Percentiles rank a stretch among this genome's conserved stretches.
Evolutionary conservation across 768 basidiomycete genomes (phyloP).

Genomic region (Scleroderma bovista): DNA sequence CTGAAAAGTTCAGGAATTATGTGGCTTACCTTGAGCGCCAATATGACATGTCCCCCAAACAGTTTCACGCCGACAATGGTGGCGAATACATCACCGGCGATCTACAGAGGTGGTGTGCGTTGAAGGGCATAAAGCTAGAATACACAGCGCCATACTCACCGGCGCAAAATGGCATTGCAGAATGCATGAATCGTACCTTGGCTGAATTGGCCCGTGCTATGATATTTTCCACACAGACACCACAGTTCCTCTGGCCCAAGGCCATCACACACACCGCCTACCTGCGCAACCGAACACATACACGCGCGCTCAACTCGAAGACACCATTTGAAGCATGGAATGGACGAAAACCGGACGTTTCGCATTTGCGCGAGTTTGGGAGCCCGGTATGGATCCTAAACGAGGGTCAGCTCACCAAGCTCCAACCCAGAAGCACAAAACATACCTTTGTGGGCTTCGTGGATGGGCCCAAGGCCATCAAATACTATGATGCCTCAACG

Average conservation of each 20-base stretch:
- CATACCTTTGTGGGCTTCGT: not conserved
- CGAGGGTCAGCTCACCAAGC: not conserved
- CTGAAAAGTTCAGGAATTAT: conserved; percentile 3
- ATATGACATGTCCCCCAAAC: not conserved
- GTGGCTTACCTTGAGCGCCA: conserved; percentile 8
- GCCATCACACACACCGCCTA: conserved; percentile 20
- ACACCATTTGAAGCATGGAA: not conserved
- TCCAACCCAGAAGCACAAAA: not conserved
- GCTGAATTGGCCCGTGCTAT: conserved; percentile 19
- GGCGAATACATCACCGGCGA: conserved; percentile 12
- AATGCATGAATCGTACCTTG: conserved; percentile 30
- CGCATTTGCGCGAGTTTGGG: not conserved
- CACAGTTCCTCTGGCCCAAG: not conserved
- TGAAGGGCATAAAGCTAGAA: conserved; percentile 24
- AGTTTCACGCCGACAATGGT: conserved; percentile 19
- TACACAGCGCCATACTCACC: conserved; percentile 32
- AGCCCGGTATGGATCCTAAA: not conserved
- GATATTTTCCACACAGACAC: not conserved
- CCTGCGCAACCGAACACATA: conserved; percentile 16
- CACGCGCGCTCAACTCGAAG: not conserved
- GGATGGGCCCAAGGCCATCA: not conserved
- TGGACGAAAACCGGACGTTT: not conserved
- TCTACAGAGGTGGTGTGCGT: conserved; percentile 15
- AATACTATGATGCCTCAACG: not conserved
- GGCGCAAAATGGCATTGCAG: conserved; percentile 31